Percentiles rank a stretch among this genome's conserved stretches.
Conservation (phyloP, 108 stramenopile species). For the Nannochloropsis oceanica region DNA sequence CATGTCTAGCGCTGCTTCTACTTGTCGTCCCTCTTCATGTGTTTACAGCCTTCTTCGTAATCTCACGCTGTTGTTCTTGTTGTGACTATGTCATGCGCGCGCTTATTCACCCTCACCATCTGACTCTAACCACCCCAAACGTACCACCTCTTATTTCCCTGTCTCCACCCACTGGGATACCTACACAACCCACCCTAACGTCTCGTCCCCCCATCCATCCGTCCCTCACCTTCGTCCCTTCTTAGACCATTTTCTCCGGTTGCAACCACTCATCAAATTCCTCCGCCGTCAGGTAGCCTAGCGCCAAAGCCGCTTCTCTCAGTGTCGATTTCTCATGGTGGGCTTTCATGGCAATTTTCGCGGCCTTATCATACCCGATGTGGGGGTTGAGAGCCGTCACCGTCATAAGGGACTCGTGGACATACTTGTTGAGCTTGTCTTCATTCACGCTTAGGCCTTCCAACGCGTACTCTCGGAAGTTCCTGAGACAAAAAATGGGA, state of each 20-base stretch:
- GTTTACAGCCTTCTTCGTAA: no score
- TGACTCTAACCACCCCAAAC: no score
- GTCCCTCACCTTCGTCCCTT: background rate
- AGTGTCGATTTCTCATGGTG: slow-evolving; percentile 81
- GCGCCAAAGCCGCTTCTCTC: slow-evolving; percentile 68
- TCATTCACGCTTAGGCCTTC: slow-evolving; percentile 26
- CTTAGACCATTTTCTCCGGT: slow-evolving; percentile 76
- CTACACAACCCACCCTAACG: no score
- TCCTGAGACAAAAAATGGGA: background rate
- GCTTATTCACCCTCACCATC: no score
- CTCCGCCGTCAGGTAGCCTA: slow-evolving; percentile 73
- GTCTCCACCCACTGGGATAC: no score
- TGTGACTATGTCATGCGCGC: no score
- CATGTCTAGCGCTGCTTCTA: no score
- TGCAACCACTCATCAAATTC: slow-evolving; percentile 90
- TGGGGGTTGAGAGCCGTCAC: slow-evolving; percentile 94
- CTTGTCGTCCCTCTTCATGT: no score
- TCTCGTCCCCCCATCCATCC: background rate
- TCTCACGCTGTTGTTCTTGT: no score
- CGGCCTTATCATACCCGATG: slow-evolving; percentile 96
- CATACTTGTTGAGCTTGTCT: slow-evolving; percentile 58
- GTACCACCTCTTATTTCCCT: no score
- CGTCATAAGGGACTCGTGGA: slow-evolving; percentile 83
- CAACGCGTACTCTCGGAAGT: background rate
- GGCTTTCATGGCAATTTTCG: slow-evolving; percentile 80